Conservation (phyloP, 306 rosid genomes). For the Cucurbita maxima region DNA sequence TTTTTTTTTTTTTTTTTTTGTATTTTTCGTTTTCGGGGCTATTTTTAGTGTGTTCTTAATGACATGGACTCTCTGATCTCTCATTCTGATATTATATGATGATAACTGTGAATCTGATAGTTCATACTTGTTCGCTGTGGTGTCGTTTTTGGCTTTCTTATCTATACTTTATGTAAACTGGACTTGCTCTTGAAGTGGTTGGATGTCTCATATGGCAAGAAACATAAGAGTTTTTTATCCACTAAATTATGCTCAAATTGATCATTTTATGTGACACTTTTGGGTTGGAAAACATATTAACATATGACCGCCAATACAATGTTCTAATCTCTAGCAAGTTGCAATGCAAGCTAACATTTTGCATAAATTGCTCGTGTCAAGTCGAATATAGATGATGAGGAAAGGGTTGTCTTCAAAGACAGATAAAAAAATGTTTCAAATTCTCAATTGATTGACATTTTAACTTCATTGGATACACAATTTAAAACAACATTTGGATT, state of each 20-base stretch:
- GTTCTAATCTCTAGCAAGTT: too few species aligned
- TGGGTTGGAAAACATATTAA: too few species aligned
- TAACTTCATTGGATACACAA: too few species aligned
- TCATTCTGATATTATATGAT: constrained; percentile 1
- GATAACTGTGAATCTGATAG: neutral
- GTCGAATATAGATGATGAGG: too few species aligned
- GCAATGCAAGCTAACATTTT: too few species aligned
- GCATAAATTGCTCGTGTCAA: too few species aligned
- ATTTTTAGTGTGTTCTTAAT: neutral
- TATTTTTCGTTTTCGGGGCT: neutral
- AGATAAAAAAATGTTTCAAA: too few species aligned
- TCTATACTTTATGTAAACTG: neutral
- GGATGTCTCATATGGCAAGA: neutral
- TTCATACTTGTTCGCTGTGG: neutral
- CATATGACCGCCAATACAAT: too few species aligned
- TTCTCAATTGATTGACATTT: too few species aligned
- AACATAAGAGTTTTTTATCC: too few species aligned
- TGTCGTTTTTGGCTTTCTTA: neutral
- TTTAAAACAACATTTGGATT: too few species aligned
- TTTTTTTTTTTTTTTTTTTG: neutral
- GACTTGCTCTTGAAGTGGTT: neutral
- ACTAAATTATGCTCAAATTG: neutral
- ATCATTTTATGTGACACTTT: neutral
- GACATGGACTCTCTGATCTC: neutral
- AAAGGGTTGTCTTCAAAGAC: too few species aligned